Evolutionary conservation across 257 asterid species (phyloP).

Genomic region (Ballota nigra): DNA sequence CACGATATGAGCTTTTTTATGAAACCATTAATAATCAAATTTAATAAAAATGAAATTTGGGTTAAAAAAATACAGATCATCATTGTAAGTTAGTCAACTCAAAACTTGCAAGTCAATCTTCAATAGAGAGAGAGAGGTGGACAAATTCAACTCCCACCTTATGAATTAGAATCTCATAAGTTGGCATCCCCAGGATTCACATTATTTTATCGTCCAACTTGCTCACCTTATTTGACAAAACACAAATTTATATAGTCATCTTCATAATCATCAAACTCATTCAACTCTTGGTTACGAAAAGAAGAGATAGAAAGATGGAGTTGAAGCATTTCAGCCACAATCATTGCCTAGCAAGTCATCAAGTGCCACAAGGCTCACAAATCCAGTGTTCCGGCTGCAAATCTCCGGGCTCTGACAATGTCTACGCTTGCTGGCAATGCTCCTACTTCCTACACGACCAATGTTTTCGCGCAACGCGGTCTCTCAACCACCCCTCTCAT

Average conservation of each 20-base stretch:
- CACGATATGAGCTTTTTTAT: too few species aligned
- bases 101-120: conserved; percentile 5
- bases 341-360: conserved; percentile 49
- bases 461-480: conserved; percentile 47
- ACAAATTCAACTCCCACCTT: conserved; percentile 14
- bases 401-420: conserved; percentile 23
- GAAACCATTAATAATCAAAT: too few species aligned
- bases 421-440: conserved; percentile 40
- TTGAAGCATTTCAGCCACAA: conserved; percentile 63
- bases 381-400: conserved; percentile 38
- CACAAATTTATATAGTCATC: background rate
- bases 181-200: background rate
- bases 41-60: too few species aligned
- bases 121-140: background rate
- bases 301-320: conserved; percentile 33
- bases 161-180: conserved; percentile 15
- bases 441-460: conserved; percentile 53
- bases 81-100: conserved; percentile 16
- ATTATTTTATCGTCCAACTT: conserved; percentile 14
- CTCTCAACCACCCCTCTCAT: conserved; percentile 49
- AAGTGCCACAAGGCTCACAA: conserved; percentile 40
- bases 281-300: background rate
- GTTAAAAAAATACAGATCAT: background rate
- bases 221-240: conserved; percentile 12
- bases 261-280: background rate